Evolutionary conservation across 306 rosid genomes (phyloP).

Genomic region (Castanea mollissima): DNA sequence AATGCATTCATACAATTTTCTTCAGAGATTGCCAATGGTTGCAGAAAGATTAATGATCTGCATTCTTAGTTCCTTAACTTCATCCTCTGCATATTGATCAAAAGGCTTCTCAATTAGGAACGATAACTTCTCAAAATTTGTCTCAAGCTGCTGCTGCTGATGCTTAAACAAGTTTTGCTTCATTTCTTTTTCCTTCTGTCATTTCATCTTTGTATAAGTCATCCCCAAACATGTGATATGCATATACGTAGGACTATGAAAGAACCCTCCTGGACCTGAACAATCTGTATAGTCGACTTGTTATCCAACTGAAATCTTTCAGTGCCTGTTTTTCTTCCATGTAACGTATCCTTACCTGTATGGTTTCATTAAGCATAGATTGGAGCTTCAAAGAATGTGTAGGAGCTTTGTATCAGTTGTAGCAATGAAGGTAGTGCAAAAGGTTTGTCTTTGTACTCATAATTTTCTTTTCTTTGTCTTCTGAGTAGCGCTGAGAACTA

Average conservation of each 20-base stretch:
- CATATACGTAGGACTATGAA: constrained; percentile 29
- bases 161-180: constrained; percentile 40
- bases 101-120: constrained; percentile 22
- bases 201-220: constrained; percentile 3
- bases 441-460: constrained; percentile 20
- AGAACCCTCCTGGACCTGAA: constrained; percentile 28
- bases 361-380: constrained; percentile 9
- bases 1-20: constrained; percentile 33
- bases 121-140: constrained; percentile 28
- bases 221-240: constrained; percentile 36
- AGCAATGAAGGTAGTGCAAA: constrained; percentile 26
- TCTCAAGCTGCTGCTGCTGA: constrained; percentile 41
- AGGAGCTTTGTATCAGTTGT: constrained; percentile 35
- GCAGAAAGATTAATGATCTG: too few species aligned
- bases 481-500: not conserved
- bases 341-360: not conserved
- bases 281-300: constrained; percentile 13
- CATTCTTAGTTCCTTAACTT: constrained; percentile 10
- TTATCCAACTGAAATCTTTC: constrained; percentile 21
- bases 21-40: not conserved
- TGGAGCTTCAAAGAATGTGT: constrained; percentile 26
- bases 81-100: not conserved
- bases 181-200: constrained; percentile 18
- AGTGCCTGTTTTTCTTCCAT: constrained; percentile 8
- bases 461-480: constrained; percentile 6